These are phyloP conservation scores for Trebouxia sp. DNA, from an alignment of 139 green algal genomes.

Conservation along the genomic window DNA sequence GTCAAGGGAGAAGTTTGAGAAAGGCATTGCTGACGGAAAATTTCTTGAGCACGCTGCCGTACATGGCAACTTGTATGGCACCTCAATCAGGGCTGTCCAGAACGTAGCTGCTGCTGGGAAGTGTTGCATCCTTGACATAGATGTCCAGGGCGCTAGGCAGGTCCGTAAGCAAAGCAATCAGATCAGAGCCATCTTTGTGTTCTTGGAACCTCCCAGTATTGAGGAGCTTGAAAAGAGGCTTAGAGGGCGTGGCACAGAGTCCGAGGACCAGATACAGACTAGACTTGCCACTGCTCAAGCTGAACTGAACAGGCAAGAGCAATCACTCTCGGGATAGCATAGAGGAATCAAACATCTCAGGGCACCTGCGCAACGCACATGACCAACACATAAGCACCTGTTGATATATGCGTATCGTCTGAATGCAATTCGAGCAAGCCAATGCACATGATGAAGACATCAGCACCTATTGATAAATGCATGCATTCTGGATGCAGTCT, in stretches of 20 bases:
- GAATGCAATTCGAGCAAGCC: background rate
- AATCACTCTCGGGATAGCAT: background rate
- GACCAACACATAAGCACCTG: no score
- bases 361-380: no score
- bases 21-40: constrained; percentile 61
- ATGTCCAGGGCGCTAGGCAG: constrained; percentile 71
- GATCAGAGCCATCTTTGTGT: constrained; percentile 78
- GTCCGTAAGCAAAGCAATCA: constrained; percentile 42
- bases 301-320: constrained; percentile 65
- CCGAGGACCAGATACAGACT: constrained; percentile 70
- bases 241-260: constrained; percentile 76
- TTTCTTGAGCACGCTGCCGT: constrained; percentile 89
- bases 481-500: constrained; percentile 40
- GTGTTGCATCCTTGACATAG: constrained; percentile 84
- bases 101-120: constrained; percentile 59
- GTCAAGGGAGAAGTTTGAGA: constrained; percentile 69
- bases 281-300: constrained; percentile 61
- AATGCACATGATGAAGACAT: background rate
- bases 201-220: constrained; percentile 76
- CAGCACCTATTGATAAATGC: background rate
- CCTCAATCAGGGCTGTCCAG: constrained; percentile 61
- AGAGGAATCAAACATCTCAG: background rate
- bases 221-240: constrained; percentile 78
- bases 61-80: constrained; percentile 89
- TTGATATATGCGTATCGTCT: no score